Evolutionary conservation across 352 stramenopile species (phyloP), one percentile per base, ranked within the genome.

Genomic region (Phytophthora melonis): DNA sequence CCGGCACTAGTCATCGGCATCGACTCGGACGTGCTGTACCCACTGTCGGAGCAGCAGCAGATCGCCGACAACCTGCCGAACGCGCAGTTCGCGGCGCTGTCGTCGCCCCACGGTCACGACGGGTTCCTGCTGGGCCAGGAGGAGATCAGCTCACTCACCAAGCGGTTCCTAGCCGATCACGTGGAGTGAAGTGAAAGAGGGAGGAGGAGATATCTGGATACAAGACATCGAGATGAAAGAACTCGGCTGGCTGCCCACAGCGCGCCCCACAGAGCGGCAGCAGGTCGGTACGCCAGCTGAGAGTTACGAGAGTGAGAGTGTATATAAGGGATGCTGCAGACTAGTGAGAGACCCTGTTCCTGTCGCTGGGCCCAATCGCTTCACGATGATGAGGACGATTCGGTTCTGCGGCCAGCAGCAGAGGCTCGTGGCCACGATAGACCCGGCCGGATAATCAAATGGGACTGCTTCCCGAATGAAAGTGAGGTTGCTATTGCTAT

Each of bases 81-180:
- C 76, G 81, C 88, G 45, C 70, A 93, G 65, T 89, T 99, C 59
- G 87, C 88, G 59, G 78, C 95, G 10, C 94, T 99, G 71, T 80
- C 90, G 66, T 98, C 90, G 32, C 79, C 89, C 39, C 89, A 98
- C 60, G 97, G 97, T 52, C 97, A 99, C 81, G 97, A 99, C 80
- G 97, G 94, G 25, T 99, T 99, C 78, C 83, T 99, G 36, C 80
- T 99, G 34, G 97, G 98, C 61, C 97, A 99, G 72, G 91, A 99
- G 63, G 85, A 93, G 74, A 95, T 99, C 55, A 92, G 80, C 49
- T 69, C 83, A 9, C 67, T 85, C n/a, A 80, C 93, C 2, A 74
- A 64, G 43, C 62, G 72, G 27, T 97, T 97, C 58, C 70, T 95
- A 45, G 76, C 68, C 45, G 72, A 87, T 34, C 61, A 68, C 21